Percentiles rank a stretch among this genome's conserved stretches.
phyloP scores from a whole-genome alignment of 345 rosid species.

The Gossypium sturtianum region DNA sequence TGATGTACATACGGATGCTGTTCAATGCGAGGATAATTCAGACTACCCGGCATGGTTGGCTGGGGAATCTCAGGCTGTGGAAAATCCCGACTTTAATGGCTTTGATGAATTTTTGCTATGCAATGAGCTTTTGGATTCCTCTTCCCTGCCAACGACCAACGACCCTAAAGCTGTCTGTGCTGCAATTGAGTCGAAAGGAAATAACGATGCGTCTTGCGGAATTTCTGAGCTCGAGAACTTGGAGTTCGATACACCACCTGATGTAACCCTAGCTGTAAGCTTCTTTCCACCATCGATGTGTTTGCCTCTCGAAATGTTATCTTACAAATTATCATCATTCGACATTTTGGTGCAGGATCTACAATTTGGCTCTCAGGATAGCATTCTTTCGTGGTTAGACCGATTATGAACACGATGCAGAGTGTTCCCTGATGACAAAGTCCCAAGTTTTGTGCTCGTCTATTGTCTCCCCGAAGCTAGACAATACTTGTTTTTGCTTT shows the following conservation, averaged over 20 bases:
- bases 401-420: constrained; percentile 31
- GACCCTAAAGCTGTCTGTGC: constrained; percentile 15
- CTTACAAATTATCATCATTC: neutral
- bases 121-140: constrained; percentile 42
- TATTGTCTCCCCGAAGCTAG: neutral
- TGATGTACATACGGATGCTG: constrained; percentile 6
- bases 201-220: constrained; percentile 25
- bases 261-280: constrained; percentile 54
- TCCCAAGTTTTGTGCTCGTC: constrained; percentile 16
- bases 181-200: constrained; percentile 19
- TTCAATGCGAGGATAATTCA: constrained; percentile 21
- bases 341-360: constrained; percentile 35
- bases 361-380: constrained; percentile 71
- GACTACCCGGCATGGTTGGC: constrained; percentile 40
- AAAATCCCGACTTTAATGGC: constrained; percentile 27
- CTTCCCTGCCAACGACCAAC: constrained; percentile 22
- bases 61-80: constrained; percentile 64
- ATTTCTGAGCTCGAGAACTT: constrained; percentile 61
- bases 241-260: constrained; percentile 78
- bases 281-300: neutral
- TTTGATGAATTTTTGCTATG: constrained; percentile 46
- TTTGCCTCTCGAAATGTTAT: neutral
- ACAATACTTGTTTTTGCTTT: neutral
- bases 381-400: constrained; percentile 62
- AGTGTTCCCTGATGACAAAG: neutral